Conservation (phyloP, 352 stramenopile genomes). For the Pythium vanterpoolii region DNA sequence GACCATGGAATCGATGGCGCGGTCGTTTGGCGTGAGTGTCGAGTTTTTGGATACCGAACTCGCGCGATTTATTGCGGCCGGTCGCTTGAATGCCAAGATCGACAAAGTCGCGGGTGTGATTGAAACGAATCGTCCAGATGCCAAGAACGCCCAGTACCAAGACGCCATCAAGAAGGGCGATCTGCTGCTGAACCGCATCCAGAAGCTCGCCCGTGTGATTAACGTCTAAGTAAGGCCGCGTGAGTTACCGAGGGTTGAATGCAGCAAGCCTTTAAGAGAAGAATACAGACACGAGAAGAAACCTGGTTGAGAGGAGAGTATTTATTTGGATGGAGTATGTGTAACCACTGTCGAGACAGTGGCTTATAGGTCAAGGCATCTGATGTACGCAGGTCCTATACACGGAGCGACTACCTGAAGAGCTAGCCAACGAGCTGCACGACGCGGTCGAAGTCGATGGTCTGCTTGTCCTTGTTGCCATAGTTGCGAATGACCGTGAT, state of each 20-base stretch:
- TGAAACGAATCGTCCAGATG: slow-evolving; percentile 97
- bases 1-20: slow-evolving; percentile 95
- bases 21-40: slow-evolving; percentile 93
- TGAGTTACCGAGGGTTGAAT: no score
- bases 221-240: slow-evolving; percentile 58
- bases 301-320: no score
- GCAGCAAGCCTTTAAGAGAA: no score
- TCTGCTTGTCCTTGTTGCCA: slow-evolving; percentile 58
- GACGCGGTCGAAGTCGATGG: slow-evolving; percentile 48
- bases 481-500: slow-evolving; percentile 68
- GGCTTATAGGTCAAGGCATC: slow-evolving; percentile 8
- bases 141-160: slow-evolving; percentile 99
- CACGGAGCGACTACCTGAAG: background rate
- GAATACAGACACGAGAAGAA: no score
- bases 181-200: slow-evolving; percentile 97
- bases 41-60: slow-evolving; percentile 97
- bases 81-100: slow-evolving; percentile 98
- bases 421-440: slow-evolving; percentile 42
- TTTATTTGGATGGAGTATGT: background rate
- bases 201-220: slow-evolving; percentile 97
- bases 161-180: slow-evolving; percentile 99
- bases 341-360: background rate
- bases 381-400: background rate
- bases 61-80: slow-evolving; percentile 96
- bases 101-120: slow-evolving; percentile 98